Base-by-base conservation (phyloP, 1,284 basidiomycete genomes). In the Meira nashicola region DNA sequence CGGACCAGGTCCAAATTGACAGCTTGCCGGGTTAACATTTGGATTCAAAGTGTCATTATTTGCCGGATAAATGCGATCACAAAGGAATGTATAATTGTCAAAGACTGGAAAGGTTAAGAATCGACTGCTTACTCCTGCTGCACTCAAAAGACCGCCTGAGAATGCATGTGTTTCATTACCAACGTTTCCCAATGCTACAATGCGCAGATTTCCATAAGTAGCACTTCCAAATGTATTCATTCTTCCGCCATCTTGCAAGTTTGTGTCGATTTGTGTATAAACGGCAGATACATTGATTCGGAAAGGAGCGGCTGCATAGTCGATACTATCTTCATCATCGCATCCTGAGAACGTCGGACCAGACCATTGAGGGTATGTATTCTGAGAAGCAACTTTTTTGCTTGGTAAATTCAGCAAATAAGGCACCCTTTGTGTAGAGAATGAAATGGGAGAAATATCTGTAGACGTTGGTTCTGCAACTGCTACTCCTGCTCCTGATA, bases 1-100 rank as follows among this genome's bases (percentile, higher is more conserved):
- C 12, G 84, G 83, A 0, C 92, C 92, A 0, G 73, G 71, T 12
- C 71, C 73, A 51, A 73, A 75, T 6, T 67, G 58, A 46, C 73
- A 75, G 25, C 57, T 58, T 52, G 63, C 54, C 40, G 66, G 64
- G 11, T 57, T 59, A 11, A 58, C 61, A 41, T 67, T 63, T 7
- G 69, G 67, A 23, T 65, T 38, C 14, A 25, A 21, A 10, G 25
- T 17, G 54, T 75, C 71, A 5, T 64, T 64, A 2, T 40, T 41
- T 15, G 65, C 57, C 0, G 71, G 71, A 28, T 66, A 73, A 46
- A 75, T 54, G 37, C 63, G 69, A 39, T 75, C 66, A 61, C 73
- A 75, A 47, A 75, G 62, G 39, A 65, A 71, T 33, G 71, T 68
- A 57, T 64, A 55, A 46, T 73, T 72, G 52, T 52, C 59, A 23